Conservation (phyloP, 1,139 yeast genomes). For the Yamadazyma siamensis region DNA sequence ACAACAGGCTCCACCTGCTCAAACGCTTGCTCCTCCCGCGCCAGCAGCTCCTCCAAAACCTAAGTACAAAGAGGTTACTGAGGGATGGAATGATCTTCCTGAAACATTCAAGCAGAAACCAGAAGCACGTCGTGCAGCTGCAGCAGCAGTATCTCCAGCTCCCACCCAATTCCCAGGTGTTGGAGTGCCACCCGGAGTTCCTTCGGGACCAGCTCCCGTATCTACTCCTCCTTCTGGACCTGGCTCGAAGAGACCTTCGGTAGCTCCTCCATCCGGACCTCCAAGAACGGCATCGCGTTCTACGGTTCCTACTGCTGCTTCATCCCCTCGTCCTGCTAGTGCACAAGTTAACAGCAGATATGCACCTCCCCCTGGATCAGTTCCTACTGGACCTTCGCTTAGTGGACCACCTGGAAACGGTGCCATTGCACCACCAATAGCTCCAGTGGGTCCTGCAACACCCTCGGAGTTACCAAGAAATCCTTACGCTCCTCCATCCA, state of each 20-base stretch:
- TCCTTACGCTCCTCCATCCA: constrained; percentile 16
- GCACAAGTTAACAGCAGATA: constrained; percentile 29
- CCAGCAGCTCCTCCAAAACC: constrained; percentile 36
- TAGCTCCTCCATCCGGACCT: constrained; percentile 15
- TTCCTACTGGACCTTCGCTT: constrained; percentile 12
- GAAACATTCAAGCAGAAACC: constrained; percentile 53
- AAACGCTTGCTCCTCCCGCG: constrained; percentile 6
- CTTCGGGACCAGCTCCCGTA: constrained; percentile 11
- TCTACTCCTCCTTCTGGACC: not conserved
- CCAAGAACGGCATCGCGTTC: constrained; percentile 33
- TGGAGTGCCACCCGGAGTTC: constrained; percentile 13
- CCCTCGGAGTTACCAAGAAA: constrained; percentile 12
- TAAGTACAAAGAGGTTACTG: constrained; percentile 55
- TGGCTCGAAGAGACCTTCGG: constrained; percentile 5
- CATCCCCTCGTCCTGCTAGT: constrained; percentile 14
- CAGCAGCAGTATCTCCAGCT: constrained; percentile 36
- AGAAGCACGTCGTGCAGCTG: constrained; percentile 46
- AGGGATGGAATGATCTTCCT: constrained; percentile 95
- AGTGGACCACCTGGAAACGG: not conserved
- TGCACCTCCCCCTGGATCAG: constrained; percentile 34
- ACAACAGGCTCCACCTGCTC: constrained; percentile 8
- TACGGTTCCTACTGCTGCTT: constrained; percentile 15
- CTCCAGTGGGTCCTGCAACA: constrained; percentile 4
- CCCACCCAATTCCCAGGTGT: constrained; percentile 23
- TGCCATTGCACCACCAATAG: constrained; percentile 5